A percentile compares a stretch with the other conserved stretches of the same genome.
Conservation (phyloP, 1,139 yeast genomes). For the Yamadazyma conglobata region DNA sequence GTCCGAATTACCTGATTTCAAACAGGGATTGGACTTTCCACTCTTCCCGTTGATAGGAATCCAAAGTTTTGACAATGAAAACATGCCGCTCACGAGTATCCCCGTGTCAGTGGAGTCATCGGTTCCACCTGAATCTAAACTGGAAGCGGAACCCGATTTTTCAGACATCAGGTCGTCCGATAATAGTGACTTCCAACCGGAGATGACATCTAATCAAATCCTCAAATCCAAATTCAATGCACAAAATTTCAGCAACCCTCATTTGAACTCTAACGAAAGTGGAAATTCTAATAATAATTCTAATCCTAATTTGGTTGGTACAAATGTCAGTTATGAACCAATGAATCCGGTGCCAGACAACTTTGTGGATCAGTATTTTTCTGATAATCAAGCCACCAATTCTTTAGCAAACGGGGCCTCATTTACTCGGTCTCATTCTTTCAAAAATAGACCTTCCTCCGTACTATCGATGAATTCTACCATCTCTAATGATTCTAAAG, state of each 20-base stretch:
- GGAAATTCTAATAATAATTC: no score
- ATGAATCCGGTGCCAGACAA: slow-evolving; percentile 1
- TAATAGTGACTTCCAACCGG: no score
- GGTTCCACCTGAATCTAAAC: slow-evolving; percentile 3
- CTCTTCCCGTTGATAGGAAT: slow-evolving; percentile 51
- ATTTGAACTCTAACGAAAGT: no score
- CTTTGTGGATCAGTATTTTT: slow-evolving; percentile 2
- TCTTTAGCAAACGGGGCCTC: slow-evolving; percentile 2
- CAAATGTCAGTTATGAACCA: no score
- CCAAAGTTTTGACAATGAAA: slow-evolving; percentile 36
- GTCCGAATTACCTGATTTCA: slow-evolving; percentile 2
- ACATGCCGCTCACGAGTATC: slow-evolving; percentile 35
- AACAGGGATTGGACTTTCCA: slow-evolving; percentile 35
- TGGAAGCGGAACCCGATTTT: neutral
- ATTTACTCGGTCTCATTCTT: slow-evolving; percentile 11
- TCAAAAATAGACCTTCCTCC: slow-evolving; percentile 36
- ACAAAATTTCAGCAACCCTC: no score
- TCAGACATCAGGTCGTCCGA: no score
- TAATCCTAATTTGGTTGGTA: no score
- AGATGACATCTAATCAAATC: no score
- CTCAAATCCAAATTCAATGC: no score
- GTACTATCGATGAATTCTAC: slow-evolving; percentile 42
- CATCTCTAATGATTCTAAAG: slow-evolving; percentile 10
- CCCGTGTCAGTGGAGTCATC: slow-evolving; percentile 14
- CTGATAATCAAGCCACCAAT: slow-evolving; percentile 2